Percentiles rank a stretch among this genome's conserved stretches.
phyloP scores from a whole-genome alignment of 2,329 filamentous ascomycete species.

The Epichloe uncinata region DNA sequence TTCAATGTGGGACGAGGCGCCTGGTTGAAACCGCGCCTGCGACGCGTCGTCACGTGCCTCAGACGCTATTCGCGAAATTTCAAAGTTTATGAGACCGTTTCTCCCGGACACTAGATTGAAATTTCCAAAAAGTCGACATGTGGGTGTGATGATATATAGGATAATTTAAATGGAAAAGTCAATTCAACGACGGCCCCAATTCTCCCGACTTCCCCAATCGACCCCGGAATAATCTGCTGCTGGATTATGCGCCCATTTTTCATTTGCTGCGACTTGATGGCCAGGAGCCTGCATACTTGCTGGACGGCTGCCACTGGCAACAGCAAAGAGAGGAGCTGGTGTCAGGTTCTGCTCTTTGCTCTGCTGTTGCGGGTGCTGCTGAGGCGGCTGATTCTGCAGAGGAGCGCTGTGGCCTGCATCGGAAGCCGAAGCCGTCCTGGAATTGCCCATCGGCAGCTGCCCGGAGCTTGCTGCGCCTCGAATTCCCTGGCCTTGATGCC shows the following conservation, averaged over 20 bases:
- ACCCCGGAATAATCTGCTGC: slow-evolving; percentile 17
- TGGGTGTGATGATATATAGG: not conserved
- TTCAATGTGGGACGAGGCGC: not conserved
- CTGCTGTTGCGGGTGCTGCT: not conserved
- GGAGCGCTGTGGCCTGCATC: not conserved
- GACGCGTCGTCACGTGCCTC: slow-evolving; percentile 18
- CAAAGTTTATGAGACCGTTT: too few species aligned
- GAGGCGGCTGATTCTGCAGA: not conserved
- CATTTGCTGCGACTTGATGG: not conserved
- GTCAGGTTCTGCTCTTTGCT: not conserved
- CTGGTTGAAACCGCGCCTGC: slow-evolving; percentile 7
- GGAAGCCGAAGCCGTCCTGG: not conserved
- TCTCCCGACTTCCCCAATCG: slow-evolving; percentile 14
- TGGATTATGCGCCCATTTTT: slow-evolving; percentile 13
- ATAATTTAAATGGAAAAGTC: not conserved
- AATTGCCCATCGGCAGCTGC: not conserved
- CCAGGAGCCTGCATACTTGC: not conserved
- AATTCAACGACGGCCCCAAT: not conserved
- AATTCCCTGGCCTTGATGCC: not conserved
- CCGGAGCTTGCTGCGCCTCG: not conserved
- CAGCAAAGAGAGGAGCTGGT: slow-evolving; percentile 5
- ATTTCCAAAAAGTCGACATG: not conserved
- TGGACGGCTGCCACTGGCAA: not conserved
- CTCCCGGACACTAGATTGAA: too few species aligned
- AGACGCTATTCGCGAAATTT: too few species aligned